These are phyloP conservation scores for Lentinula raphanica DNA, from an alignment of 768 basidiomycete genomes.

Conservation along the genomic window DNA sequence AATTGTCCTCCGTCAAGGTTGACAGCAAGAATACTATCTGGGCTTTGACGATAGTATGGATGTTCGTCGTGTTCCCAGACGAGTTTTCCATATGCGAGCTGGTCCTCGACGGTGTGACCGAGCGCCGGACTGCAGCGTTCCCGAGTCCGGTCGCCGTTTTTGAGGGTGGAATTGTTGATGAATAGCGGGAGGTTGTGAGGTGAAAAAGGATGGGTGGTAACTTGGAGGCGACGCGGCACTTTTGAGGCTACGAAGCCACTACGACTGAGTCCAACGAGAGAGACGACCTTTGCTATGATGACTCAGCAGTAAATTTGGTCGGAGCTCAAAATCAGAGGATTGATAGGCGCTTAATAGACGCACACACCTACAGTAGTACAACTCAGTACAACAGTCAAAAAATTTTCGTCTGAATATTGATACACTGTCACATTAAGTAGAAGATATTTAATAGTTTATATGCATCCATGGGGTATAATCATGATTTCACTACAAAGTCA, in stretches of 20 bases:
- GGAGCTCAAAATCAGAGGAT: background rate
- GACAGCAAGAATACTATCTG: conserved; percentile 98
- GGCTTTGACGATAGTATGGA: conserved; percentile 90
- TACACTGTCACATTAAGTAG: too few species aligned
- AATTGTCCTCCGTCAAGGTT: conserved; percentile 95
- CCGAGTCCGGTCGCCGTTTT: conserved; percentile 73
- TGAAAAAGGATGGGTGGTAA: conserved; percentile 16
- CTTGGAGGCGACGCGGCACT: conserved; percentile 4
- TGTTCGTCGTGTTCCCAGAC: conserved; percentile 65
- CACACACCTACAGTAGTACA: background rate
- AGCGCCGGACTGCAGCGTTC: conserved; percentile 60
- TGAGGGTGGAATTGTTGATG: conserved; percentile 18
- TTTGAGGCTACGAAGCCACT: background rate
- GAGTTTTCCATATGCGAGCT: conserved; percentile 78
- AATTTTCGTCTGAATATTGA: too few species aligned
- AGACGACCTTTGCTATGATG: background rate
- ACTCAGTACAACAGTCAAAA: background rate
- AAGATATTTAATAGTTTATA: too few species aligned
- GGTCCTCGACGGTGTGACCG: conserved; percentile 75
- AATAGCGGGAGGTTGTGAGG: conserved; percentile 24
- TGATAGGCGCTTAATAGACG: background rate
- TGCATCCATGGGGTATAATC: background rate
- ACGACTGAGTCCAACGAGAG: background rate
- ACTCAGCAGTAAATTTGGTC: background rate
- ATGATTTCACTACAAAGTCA: background rate